Conservation (phyloP, 2,329 filamentous ascomycete species). For the Cytospora chrysosperma region DNA sequence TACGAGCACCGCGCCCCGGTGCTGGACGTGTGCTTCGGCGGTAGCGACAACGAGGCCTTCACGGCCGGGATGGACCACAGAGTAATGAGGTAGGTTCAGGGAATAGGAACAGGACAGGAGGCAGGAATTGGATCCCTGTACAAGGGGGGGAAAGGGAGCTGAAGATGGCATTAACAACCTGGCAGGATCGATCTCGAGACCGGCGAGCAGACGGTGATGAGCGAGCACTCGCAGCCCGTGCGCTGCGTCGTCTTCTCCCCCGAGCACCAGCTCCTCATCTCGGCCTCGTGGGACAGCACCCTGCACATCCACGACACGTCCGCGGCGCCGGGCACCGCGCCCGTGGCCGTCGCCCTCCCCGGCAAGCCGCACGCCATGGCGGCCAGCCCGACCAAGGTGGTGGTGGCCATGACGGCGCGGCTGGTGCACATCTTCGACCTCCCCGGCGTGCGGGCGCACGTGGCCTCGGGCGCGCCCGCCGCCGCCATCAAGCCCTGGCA, state of each 20-base stretch:
- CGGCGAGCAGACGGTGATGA: constrained; percentile 71
- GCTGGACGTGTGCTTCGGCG: constrained; percentile 87
- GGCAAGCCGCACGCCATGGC: constrained; percentile 89
- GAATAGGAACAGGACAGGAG: not conserved
- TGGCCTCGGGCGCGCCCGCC: constrained; percentile 49
- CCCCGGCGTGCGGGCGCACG: constrained; percentile 58
- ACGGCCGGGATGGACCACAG: constrained; percentile 83
- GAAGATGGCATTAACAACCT: constrained; percentile 8
- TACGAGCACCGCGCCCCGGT: constrained; percentile 83
- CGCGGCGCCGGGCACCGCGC: constrained; percentile 48
- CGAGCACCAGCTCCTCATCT: constrained; percentile 75
- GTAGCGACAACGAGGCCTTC: constrained; percentile 79
- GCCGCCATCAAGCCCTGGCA: constrained; percentile 77
- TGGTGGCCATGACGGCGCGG: constrained; percentile 93
- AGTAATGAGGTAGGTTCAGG: constrained; percentile 68
- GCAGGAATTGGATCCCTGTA: not conserved
- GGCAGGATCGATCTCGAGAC: constrained; percentile 65
- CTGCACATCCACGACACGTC: constrained; percentile 76
- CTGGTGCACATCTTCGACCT: constrained; percentile 96
- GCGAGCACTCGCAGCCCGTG: constrained; percentile 76
- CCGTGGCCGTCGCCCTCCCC: constrained; percentile 69
- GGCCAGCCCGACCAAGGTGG: constrained; percentile 73
- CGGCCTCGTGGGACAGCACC: constrained; percentile 90
- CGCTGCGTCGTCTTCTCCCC: constrained; percentile 81
- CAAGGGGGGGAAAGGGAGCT: not conserved